Evolutionary conservation across 192 early-diverging fungal species (phyloP), one percentile per base, ranked within the genome.

Genomic region (Backusella liffmaniae): DNA sequence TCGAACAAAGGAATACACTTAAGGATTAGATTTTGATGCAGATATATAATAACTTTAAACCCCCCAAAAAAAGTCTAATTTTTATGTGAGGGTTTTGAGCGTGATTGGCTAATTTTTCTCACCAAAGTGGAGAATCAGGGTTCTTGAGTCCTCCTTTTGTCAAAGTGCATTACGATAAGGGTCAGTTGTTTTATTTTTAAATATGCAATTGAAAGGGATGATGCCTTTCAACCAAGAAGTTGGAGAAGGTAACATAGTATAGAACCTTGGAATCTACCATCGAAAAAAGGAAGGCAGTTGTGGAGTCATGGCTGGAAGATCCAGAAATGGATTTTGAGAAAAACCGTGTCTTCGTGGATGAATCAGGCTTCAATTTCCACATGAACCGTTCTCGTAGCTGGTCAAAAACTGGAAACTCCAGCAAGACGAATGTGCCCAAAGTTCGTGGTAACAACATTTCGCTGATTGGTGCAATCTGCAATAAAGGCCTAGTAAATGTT

Each of bases 291-390:
- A 73, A 59, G 21, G 18, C 13, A 26, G 34, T 26, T 7, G 73
- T 73, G 35, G 21, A 66, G 26, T 29, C 16, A 3, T 35, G 72
- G 29, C n/a, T 37, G 16, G 12, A 26, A 1, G 35, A 66, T 2
- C 23, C 30, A 49, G 62, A 73, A 16, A 53, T 67, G 56, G 79
- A 80, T 34, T 80, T 73, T 41, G n/a, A 51, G 9, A 76, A 80
- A 30, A 65, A 72, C 15, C 51, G 74, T 15, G 74, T 80, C 18
- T 80, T 80, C 66, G 46, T 80, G 6, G 79, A 76, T 76, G 66
- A 76, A 21, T 74, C 74, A 18, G 79, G 79, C 5, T 76, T 76
- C 67, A 73, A 80, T 53, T 65, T 80, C 0, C 70, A 76, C 56
- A 80, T 66, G 26, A 36, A 15, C 26, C 62, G 71, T 32, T 72